A percentile compares a stretch with the other conserved stretches of the same genome.
Evolutionary conservation across 345 rosid species (phyloP).

Genomic region (Hevea brasiliensis): DNA sequence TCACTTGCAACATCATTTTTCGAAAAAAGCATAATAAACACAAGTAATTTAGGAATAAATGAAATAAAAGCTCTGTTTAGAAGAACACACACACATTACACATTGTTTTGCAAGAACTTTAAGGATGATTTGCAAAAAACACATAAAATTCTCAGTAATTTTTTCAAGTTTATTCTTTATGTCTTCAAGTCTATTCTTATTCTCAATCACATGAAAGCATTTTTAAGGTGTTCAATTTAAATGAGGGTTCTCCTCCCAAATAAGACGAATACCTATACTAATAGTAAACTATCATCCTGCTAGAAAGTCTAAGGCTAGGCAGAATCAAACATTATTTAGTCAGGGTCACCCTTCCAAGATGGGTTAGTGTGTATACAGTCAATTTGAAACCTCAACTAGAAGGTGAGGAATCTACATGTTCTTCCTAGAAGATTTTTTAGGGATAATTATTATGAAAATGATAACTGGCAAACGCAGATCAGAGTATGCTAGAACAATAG

Average conservation of each 20-base stretch:
- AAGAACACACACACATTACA: not conserved
- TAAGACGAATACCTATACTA: not conserved
- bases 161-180: not conserved
- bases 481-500: not conserved
- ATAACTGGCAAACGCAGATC: not conserved
- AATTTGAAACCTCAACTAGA: not conserved
- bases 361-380: not conserved
- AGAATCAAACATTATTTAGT: conserved; percentile 4
- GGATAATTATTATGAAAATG: not conserved
- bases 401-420: not conserved
- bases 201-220: not conserved
- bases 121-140: not conserved
- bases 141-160: no score
- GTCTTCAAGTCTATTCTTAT: no score
- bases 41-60: not conserved
- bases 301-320: not conserved
- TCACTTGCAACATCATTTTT: not conserved
- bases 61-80: not conserved
- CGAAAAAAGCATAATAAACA: not conserved
- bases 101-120: not conserved
- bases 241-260: not conserved
- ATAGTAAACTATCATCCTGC: not conserved
- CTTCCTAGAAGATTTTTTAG: not conserved
- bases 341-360: not conserved
- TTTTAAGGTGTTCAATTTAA: not conserved